phyloP scores from a whole-genome alignment of 2,329 filamentous ascomycete species.

The Xylaria sp. region DNA sequence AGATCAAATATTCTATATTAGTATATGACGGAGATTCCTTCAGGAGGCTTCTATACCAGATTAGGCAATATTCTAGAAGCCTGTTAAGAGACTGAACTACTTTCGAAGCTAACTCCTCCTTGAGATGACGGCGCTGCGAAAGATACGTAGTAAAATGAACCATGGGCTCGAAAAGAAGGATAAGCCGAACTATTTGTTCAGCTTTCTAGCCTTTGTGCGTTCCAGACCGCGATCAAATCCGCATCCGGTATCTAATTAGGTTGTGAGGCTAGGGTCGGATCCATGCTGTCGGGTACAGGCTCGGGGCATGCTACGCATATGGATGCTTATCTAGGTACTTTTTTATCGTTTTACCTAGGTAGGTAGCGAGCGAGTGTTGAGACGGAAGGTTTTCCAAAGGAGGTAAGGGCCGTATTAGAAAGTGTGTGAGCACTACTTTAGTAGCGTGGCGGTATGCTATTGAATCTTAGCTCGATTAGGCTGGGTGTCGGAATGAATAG shows the following conservation, averaged over 20 bases:
- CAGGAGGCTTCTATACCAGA: neutral
- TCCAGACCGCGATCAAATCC: conserved; percentile 15
- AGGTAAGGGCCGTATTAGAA: neutral
- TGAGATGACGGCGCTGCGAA: neutral
- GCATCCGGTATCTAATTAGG: conserved; percentile 10
- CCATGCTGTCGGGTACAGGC: conserved; percentile 32
- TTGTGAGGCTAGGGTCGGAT: conserved; percentile 31
- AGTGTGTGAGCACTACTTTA: neutral
- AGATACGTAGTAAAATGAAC: neutral
- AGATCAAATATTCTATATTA: neutral
- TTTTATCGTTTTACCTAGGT: neutral
- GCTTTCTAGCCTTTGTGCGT: conserved; percentile 7
- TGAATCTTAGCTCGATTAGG: neutral
- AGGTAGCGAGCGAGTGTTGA: neutral
- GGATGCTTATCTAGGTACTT: neutral
- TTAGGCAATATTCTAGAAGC: conserved; percentile 28
- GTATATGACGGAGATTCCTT: no score
- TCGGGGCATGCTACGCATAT: conserved; percentile 3
- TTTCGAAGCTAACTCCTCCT: neutral
- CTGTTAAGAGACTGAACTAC: neutral
- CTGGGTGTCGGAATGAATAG: neutral
- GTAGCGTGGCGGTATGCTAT: neutral
- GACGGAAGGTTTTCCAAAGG: conserved; percentile 1
- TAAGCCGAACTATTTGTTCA: conserved; percentile 20
- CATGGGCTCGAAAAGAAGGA: conserved; percentile 2